phyloP scores from a whole-genome alignment of 805 yeast genomes.

The Candida broadrunensis region DNA sequence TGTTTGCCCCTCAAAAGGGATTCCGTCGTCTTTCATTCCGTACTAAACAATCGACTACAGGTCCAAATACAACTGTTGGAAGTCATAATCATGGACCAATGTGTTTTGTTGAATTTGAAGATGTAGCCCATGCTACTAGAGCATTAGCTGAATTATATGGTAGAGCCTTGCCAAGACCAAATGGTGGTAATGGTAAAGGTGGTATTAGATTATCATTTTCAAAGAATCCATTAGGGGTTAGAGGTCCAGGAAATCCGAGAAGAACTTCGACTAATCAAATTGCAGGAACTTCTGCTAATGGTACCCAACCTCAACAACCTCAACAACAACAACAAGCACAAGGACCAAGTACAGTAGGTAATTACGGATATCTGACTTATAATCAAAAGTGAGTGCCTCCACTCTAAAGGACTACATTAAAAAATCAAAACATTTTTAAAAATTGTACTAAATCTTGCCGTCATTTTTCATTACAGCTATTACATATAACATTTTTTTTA shows the following conservation, averaged over 20 bases:
- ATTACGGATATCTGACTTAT: slow-evolving; percentile 35
- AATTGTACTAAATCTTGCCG: no score
- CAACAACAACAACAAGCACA: slow-evolving; percentile 1
- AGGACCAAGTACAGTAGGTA: slow-evolving; percentile 23
- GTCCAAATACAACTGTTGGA: slow-evolving; percentile 20
- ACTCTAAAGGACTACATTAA: no score
- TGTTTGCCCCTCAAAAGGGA: slow-evolving; percentile 87
- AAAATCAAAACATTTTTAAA: no score
- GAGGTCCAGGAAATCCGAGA: slow-evolving; percentile 60
- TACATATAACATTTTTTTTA: no score
- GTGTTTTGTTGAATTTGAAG: slow-evolving; percentile 99
- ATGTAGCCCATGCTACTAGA: slow-evolving; percentile 87
- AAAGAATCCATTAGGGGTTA: slow-evolving; percentile 94
- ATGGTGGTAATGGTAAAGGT: slow-evolving; percentile 72
- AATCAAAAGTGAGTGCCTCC: slow-evolving; percentile 18
- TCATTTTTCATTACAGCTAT: no score
- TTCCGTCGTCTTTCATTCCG: slow-evolving; percentile 90
- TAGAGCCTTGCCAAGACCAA: slow-evolving; percentile 79
- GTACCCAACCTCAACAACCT: background rate
- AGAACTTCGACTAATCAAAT: slow-evolving; percentile 27
- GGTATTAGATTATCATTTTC: slow-evolving; percentile 93
- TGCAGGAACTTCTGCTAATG: background rate
- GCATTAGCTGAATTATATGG: slow-evolving; percentile 95
- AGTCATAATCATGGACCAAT: slow-evolving; percentile 82
- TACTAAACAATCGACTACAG: slow-evolving; percentile 41